Conservation (phyloP, 2,329 filamentous ascomycete species). For the Ophiostoma perfectum region DNA sequence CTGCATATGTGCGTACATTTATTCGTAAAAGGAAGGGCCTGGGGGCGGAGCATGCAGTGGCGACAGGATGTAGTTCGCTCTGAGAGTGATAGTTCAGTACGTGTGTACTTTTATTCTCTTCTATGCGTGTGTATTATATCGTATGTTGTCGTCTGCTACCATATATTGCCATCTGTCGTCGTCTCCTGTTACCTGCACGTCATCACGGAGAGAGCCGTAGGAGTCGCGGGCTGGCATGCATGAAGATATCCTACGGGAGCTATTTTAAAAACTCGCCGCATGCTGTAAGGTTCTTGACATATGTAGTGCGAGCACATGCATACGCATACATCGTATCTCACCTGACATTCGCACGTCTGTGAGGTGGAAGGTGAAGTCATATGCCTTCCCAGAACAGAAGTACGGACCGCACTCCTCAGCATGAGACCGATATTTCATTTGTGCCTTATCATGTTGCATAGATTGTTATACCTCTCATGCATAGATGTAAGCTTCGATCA, state of each 20-base stretch:
- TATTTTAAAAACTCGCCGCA: background rate
- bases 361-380: background rate
- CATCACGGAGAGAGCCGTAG: background rate
- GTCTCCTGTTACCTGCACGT: background rate
- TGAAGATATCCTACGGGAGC: background rate
- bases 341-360: background rate
- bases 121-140: background rate
- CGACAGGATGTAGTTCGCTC: background rate
- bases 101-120: background rate
- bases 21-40: slow-evolving; percentile 4
- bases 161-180: background rate
- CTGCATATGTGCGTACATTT: background rate
- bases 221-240: slow-evolving; percentile 1
- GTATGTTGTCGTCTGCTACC: background rate
- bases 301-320: background rate
- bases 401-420: too few relatives aligned
- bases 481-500: too few relatives aligned
- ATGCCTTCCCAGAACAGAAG: too few relatives aligned
- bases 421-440: too few relatives aligned
- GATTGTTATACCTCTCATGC: too few relatives aligned
- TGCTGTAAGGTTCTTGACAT: background rate
- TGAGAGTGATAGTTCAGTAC: background rate
- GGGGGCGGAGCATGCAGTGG: background rate
- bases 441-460: too few relatives aligned
- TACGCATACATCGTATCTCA: background rate